Percentiles rank a stretch among this genome's conserved stretches.
phyloP scores from a whole-genome alignment of 116 monocot species.

The Trichopus zeylanicus region DNA sequence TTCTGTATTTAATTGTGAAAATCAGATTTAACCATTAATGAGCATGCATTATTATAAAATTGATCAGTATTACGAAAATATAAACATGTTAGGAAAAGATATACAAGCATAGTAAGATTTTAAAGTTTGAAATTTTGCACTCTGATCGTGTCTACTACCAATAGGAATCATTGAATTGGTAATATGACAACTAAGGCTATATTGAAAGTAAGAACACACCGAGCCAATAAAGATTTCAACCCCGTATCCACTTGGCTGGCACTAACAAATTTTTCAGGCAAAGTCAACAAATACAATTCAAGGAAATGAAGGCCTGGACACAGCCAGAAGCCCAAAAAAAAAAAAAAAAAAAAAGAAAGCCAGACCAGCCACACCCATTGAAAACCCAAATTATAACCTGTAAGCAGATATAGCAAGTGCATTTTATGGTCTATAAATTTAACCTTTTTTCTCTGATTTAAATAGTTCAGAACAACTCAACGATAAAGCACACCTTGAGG shows the following conservation, averaged over 20 bases:
- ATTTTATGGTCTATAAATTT: not conserved
- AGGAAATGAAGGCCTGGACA: too few relatives aligned
- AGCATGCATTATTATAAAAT: not conserved
- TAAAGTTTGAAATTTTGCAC: not conserved
- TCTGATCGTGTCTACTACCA: not conserved
- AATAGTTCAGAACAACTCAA: not conserved
- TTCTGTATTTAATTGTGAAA: too few relatives aligned
- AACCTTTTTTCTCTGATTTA: not conserved
- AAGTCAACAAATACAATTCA: too few relatives aligned
- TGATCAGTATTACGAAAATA: not conserved
- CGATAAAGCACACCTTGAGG: conserved; percentile 21
- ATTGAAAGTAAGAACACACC: too few relatives aligned
- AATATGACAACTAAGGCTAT: not conserved
- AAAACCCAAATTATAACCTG: too few relatives aligned
- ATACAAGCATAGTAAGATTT: not conserved
- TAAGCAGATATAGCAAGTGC: too few relatives aligned
- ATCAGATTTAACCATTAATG: not conserved
- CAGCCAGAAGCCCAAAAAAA: too few relatives aligned
- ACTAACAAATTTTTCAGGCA: too few relatives aligned
- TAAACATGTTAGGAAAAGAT: not conserved
- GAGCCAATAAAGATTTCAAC: too few relatives aligned
- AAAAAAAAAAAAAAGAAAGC: too few relatives aligned
- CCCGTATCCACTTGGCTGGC: too few relatives aligned
- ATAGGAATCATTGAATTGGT: not conserved
- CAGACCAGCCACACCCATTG: too few relatives aligned